Evolutionary conservation across 176 grass and related monocot genomes (phyloP).

Genomic region (sorghum (Sorghum bicolor)): DNA sequence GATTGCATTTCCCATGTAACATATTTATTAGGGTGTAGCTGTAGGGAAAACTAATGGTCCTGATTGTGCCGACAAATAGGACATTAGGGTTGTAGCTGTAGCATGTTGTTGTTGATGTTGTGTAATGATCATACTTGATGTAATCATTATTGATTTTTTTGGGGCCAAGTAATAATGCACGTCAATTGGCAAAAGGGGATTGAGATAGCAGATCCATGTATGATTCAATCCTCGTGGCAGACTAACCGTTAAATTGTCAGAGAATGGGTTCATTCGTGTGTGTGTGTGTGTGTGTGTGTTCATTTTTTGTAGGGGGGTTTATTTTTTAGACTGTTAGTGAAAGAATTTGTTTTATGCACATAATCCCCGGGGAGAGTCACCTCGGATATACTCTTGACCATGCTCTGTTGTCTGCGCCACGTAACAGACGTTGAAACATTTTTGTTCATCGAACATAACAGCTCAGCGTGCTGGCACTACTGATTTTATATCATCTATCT

Average conservation of each 20-base stretch:
- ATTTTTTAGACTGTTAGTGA: not conserved
- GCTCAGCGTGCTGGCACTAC: not conserved
- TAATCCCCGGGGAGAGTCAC: not conserved
- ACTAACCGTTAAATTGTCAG: not conserved
- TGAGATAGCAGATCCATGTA: not conserved
- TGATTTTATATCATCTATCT: too few relatives aligned
- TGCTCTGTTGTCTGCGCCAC: not conserved
- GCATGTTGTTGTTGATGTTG: slow-evolving; percentile 29
- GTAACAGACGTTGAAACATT: not conserved
- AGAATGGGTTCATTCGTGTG: not conserved
- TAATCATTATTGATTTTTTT: slow-evolving; percentile 34
- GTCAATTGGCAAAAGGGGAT: slow-evolving; percentile 3
- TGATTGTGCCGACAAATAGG: slow-evolving; percentile 26
- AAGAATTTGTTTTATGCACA: not conserved
- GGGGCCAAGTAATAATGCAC: slow-evolving; percentile 29
- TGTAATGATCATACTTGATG: slow-evolving; percentile 36
- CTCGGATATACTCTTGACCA: not conserved
- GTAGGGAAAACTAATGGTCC: slow-evolving; percentile 41
- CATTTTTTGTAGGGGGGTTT: not conserved
- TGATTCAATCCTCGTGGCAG: not conserved
- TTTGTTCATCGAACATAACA: not conserved
- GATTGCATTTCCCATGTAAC: slow-evolving; percentile 40
- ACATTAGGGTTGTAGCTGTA: slow-evolving; percentile 33
- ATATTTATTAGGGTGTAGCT: slow-evolving; percentile 46
- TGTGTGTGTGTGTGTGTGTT: not conserved